A percentile compares a stretch with the other conserved stretches of the same genome.
Conservation (phyloP, 139 green algal species). For the Mychonastes homosphaera region DNA sequence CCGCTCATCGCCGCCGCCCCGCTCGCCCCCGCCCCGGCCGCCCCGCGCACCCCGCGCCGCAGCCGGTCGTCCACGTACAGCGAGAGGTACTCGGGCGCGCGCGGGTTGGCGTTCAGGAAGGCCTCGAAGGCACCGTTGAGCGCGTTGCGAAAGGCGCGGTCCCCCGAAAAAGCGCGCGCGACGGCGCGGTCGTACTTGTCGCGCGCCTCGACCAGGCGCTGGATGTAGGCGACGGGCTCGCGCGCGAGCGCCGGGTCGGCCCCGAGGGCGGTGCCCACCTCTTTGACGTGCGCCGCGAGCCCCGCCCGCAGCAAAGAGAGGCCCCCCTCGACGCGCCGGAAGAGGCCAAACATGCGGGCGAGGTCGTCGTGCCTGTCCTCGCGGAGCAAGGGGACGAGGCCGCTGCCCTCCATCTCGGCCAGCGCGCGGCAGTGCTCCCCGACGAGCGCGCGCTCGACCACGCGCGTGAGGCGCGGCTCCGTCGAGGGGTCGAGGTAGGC, state of each 20-base stretch:
- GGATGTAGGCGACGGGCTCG: constrained; percentile 80
- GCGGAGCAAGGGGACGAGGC: constrained; percentile 69
- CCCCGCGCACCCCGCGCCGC: constrained; percentile 45
- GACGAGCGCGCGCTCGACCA: constrained; percentile 84
- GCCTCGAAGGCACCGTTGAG: constrained; percentile 87
- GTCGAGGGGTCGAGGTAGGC: constrained; percentile 77
- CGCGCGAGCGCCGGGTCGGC: constrained; percentile 11
- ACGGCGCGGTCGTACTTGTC: constrained; percentile 91
- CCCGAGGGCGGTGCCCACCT: constrained; percentile 48
- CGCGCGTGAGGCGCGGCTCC: constrained; percentile 54
- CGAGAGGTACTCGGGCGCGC: constrained; percentile 89
- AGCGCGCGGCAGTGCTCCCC: constrained; percentile 63
- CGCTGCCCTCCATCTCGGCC: constrained; percentile 87
- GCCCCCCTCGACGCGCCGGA: constrained; percentile 61
- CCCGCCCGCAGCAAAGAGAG: no score
- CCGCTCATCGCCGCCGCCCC: background rate
- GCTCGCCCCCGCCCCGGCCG: no score
- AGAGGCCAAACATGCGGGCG: constrained; percentile 80
- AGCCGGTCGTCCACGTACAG: constrained; percentile 96
- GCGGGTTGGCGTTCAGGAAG: constrained; percentile 87
- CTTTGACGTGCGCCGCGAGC: constrained; percentile 55
- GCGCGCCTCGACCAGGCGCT: constrained; percentile 65
- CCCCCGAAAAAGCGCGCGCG: constrained; percentile 49
- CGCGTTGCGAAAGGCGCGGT: constrained; percentile 83
- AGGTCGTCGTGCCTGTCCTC: constrained; percentile 77